These are phyloP conservation scores for Bryopsis sp. DNA, from an alignment of 139 green algal species.

Conservation along the genomic window DNA sequence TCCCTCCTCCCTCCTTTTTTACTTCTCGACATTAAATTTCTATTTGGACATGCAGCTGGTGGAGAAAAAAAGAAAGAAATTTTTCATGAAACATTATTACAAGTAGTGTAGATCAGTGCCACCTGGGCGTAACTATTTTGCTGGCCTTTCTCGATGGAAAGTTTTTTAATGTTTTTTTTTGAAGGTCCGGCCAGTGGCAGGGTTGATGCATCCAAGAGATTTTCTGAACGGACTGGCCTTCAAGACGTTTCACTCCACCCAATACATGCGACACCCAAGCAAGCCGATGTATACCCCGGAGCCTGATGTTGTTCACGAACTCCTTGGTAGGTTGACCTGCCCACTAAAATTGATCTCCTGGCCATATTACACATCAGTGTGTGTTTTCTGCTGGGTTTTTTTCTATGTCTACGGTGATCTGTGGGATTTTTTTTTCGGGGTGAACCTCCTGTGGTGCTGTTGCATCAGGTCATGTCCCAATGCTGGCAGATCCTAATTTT, in stretches of 20 bases:
- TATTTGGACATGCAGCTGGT: too few species aligned
- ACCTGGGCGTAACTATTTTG: too few species aligned
- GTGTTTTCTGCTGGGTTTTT: too few species aligned
- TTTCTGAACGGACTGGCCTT: constrained; percentile 92
- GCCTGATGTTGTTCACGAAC: constrained; percentile 82
- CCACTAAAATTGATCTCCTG: too few species aligned
- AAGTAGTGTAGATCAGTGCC: too few species aligned
- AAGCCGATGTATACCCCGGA: constrained; percentile 85
- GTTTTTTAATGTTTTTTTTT: background rate
- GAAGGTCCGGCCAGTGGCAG: constrained; percentile 66
- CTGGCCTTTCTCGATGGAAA: constrained; percentile 5
- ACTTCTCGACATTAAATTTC: too few species aligned
- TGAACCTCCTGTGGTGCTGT: too few species aligned
- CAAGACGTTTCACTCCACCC: constrained; percentile 70
- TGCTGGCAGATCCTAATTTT: constrained; percentile 74
- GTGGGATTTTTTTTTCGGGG: background rate
- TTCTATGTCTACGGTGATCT: background rate
- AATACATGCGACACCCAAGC: constrained; percentile 73
- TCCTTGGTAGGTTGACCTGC: constrained; percentile 40
- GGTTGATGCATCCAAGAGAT: constrained; percentile 83
- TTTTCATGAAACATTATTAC: too few species aligned
- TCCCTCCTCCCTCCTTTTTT: too few species aligned
- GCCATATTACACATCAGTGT: too few species aligned
- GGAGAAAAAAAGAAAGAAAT: too few species aligned
- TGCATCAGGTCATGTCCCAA: constrained; percentile 83